Evolutionary conservation across 2,329 filamentous ascomycete species (phyloP).

Genomic region (Talaromyces sp.): DNA sequence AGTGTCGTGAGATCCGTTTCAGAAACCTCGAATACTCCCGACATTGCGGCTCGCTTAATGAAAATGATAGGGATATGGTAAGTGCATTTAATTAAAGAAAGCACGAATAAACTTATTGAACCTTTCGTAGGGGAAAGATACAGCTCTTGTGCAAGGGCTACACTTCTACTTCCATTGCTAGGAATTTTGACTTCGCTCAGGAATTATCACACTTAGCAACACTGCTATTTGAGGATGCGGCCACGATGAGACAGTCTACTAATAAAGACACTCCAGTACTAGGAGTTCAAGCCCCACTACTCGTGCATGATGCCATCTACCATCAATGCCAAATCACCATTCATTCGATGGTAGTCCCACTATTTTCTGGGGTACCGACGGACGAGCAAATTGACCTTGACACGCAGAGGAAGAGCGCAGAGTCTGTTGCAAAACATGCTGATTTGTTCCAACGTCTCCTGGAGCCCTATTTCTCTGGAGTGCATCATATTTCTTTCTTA

Average conservation of each 20-base stretch:
- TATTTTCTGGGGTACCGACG: neutral
- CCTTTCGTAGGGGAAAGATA: slow-evolving; percentile 1
- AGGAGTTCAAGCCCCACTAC: neutral
- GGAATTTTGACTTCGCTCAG: neutral
- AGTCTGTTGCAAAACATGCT: neutral
- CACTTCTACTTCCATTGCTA: neutral
- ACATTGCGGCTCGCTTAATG: neutral
- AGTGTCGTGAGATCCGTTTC: neutral
- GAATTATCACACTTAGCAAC: neutral
- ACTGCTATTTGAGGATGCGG: neutral
- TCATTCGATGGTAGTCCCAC: slow-evolving; percentile 1
- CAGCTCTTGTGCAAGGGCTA: neutral
- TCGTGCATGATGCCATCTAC: neutral
- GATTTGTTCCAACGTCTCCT: neutral
- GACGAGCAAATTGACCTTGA: neutral
- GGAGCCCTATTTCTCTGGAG: neutral
- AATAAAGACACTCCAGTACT: neutral
- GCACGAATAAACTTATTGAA: too few relatives aligned
- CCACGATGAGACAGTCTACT: neutral
- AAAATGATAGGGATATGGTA: slow-evolving; percentile 4
- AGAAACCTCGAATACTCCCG: neutral
- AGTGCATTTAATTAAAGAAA: too few relatives aligned
- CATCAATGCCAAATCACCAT: slow-evolving; percentile 3
- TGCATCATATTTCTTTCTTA: neutral
- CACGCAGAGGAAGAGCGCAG: neutral